phyloP scores from a whole-genome alignment of 2,329 filamentous ascomycete genomes.

The Didymella pinodella region DNA sequence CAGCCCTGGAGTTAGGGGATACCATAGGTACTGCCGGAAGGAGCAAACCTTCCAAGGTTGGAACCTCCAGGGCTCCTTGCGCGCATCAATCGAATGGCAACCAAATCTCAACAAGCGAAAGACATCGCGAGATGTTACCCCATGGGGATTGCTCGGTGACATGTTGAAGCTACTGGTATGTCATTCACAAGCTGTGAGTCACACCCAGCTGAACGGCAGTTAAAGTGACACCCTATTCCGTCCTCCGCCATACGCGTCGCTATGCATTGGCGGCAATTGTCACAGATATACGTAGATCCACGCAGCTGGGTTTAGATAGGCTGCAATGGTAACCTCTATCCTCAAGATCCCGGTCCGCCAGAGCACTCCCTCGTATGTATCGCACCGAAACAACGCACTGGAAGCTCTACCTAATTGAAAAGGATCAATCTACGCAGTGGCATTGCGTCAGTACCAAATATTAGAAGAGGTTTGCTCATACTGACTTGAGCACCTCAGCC shows the following conservation, averaged over 20 bases:
- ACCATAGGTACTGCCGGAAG: not conserved
- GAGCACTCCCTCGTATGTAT: not conserved
- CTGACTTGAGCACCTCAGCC: not conserved
- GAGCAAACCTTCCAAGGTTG: not conserved
- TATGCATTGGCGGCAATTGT: not conserved
- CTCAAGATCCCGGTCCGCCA: not conserved
- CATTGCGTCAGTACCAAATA: not conserved
- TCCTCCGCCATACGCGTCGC: not conserved
- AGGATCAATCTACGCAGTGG: not conserved
- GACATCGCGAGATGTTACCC: slow-evolving; percentile 5
- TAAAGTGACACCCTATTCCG: not conserved
- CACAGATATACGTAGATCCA: not conserved
- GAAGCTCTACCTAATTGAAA: not conserved
- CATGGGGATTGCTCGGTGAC: slow-evolving; percentile 1
- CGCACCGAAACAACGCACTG: not conserved
- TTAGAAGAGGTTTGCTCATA: not conserved
- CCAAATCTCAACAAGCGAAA: slow-evolving; percentile 3
- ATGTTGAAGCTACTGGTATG: not conserved
- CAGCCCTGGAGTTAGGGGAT: not conserved
- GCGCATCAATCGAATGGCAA: not conserved
- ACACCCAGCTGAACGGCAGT: slow-evolving; percentile 1
- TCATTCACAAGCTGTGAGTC: not conserved
- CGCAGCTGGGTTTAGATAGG: not conserved
- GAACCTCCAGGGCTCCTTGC: not conserved
- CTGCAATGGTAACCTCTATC: not conserved